phyloP scores from a whole-genome alignment of 805 yeast genomes.

The Nakazawaea anatomiae region DNA sequence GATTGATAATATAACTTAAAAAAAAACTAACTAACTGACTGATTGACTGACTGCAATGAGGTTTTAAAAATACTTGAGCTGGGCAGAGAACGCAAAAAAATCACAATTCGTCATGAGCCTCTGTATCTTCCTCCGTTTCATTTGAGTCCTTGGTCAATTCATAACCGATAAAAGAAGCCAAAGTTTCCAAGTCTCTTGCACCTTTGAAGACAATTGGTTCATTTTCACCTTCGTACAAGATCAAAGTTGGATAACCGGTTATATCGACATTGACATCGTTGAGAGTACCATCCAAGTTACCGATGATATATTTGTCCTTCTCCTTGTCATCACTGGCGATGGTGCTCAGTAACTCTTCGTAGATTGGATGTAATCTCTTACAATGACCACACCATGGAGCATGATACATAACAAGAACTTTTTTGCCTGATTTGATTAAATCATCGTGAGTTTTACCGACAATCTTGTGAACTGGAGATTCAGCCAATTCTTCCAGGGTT shows the following conservation, averaged over 20 bases:
- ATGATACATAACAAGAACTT: constrained; percentile 82
- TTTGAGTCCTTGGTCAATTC: constrained; percentile 31
- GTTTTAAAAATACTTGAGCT: too few species aligned
- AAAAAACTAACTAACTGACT: neutral
- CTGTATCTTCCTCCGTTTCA: constrained; percentile 18
- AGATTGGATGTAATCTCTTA: constrained; percentile 82
- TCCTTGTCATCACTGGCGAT: constrained; percentile 46
- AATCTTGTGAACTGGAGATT: constrained; percentile 45
- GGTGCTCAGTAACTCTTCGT: constrained; percentile 77
- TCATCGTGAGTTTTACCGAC: constrained; percentile 73
- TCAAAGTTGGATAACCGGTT: constrained; percentile 88
- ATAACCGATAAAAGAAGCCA: constrained; percentile 70
- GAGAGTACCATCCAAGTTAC: constrained; percentile 82
- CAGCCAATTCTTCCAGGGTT: constrained; percentile 71
- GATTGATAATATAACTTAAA: too few species aligned
- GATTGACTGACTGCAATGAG: too few species aligned
- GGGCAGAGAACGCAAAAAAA: neutral
- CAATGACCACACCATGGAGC: constrained; percentile 99
- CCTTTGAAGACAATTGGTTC: constrained; percentile 64
- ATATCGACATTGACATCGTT: constrained; percentile 80
- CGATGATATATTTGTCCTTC: constrained; percentile 58
- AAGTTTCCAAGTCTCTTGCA: constrained; percentile 65
- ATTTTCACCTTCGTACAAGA: constrained; percentile 83
- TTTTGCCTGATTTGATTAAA: constrained; percentile 54
- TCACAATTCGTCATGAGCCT: constrained; percentile 16